phyloP scores from a whole-genome alignment of 495 filamentous ascomycete species.

The Hypomontagnella monticulosa region DNA sequence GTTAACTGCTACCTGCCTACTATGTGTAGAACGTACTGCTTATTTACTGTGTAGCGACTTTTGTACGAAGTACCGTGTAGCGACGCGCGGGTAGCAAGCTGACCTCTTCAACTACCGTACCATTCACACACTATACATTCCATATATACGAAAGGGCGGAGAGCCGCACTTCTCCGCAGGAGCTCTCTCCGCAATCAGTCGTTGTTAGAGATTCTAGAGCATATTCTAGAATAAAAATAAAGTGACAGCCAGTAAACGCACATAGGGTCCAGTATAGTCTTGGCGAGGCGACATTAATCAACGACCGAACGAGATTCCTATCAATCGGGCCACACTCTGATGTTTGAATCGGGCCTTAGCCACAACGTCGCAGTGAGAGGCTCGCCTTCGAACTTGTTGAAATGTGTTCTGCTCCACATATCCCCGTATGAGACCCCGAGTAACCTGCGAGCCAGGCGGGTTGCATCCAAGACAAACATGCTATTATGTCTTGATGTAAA shows the following conservation, averaged over 20 bases:
- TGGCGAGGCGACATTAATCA: slow-evolving; percentile 40
- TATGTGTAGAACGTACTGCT: background rate
- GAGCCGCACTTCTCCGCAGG: slow-evolving; percentile 28
- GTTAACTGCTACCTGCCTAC: no score
- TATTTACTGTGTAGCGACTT: background rate
- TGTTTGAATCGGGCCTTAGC: slow-evolving; percentile 40
- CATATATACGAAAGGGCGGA: slow-evolving; percentile 1
- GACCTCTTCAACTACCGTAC: no score
- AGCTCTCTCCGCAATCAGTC: slow-evolving; percentile 35
- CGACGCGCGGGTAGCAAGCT: background rate
- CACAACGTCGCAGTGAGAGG: slow-evolving; percentile 24
- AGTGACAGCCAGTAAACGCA: slow-evolving; percentile 41
- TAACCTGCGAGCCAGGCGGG: slow-evolving; percentile 25
- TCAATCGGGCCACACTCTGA: slow-evolving; percentile 42
- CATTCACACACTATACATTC: background rate
- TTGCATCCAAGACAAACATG: slow-evolving; percentile 10
- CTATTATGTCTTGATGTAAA: slow-evolving; percentile 23
- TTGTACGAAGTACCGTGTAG: background rate
- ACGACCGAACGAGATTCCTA: slow-evolving; percentile 40
- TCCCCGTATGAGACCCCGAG: slow-evolving; percentile 3
- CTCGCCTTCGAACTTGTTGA: slow-evolving; percentile 11
- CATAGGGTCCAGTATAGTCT: slow-evolving; percentile 37
- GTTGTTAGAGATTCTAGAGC: slow-evolving; percentile 29
- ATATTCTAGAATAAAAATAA: slow-evolving; percentile 38
- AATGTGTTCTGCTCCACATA: slow-evolving; percentile 2